Evolutionary conservation across 345 rosid genomes (phyloP), one percentile per base, ranked within the genome.

Genomic region (Toxicodendron radicans): DNA sequence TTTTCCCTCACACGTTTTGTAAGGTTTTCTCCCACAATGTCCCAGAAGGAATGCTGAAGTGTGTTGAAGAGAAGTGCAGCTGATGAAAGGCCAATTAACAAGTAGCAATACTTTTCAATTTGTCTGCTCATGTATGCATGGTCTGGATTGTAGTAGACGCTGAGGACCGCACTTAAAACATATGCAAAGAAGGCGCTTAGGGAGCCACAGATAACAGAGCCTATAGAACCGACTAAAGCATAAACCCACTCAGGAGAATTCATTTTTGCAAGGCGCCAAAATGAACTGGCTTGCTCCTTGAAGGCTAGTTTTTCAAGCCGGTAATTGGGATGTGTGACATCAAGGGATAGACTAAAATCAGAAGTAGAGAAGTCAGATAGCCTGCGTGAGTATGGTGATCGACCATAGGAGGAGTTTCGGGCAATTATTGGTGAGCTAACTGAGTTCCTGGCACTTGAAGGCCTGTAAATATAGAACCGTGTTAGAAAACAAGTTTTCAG

Each of bases 361-460:
- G 99, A 91, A n/a, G 99, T 95, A 24, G 99, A 95, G 84, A 95
- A 95, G 78, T 95, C 99, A 2, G 99, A 95, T 14, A 95, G 90
- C 72, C 99, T 83, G 58, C 99, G 88, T 1, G 99, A 95, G 69
- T 91, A 95, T 7, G 99, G 99, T 60, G 99, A 95, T 69, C 99
- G 88, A 10, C 99, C 99, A 78, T 95, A 95, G 0, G 99, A 95
- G 0, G 99, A 95, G 78, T 95, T 95, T 11, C 97, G 84, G 3
- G 99, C 87, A 57, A 95, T 95, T 72, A 95, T 95, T 0, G 99
- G 99, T 8, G 99, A 95, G 88, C 99, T 92, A 51, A 95, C 95
- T 1, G 99, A 95, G 87, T 92, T 95, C 81, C 99, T 85, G 14
- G 99, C 99, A 79, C 99, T 95, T 10, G 99, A 95, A 10, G 97